Conservation (phyloP, 2,329 filamentous ascomycete genomes). For the Leptographium galeiforme region DNA sequence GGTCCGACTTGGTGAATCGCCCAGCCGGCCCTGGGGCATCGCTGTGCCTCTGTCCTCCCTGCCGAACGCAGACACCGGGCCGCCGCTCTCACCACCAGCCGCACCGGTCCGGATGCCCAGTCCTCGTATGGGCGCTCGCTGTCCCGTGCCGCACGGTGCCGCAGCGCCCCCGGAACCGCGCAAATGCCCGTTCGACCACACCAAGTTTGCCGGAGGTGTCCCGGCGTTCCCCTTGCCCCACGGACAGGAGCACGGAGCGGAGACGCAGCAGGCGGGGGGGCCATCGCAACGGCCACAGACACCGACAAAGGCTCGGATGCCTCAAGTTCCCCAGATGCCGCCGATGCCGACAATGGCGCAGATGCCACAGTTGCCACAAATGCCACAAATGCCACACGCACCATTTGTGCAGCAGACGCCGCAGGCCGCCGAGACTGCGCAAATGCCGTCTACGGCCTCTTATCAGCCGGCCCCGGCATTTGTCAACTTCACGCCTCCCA, state of each 20-base stretch:
- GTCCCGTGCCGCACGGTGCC: neutral
- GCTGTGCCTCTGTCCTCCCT: constrained; percentile 46
- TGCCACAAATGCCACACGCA: constrained; percentile 4
- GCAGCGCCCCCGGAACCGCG: constrained; percentile 7
- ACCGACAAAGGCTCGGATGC: neutral
- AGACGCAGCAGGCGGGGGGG: neutral
- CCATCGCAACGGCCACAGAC: neutral
- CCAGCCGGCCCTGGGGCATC: constrained; percentile 87
- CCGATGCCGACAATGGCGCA: neutral
- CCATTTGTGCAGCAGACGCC: constrained; percentile 10
- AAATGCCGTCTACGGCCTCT: constrained; percentile 3
- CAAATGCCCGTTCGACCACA: constrained; percentile 43
- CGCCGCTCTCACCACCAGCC: constrained; percentile 42
- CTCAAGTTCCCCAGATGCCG: neutral
- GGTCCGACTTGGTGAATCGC: constrained; percentile 84
- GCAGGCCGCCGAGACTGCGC: neutral
- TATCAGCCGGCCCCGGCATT: constrained; percentile 28
- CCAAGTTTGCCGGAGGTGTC: constrained; percentile 13
- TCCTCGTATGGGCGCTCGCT: constrained; percentile 12
- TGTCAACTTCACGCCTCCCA: constrained; percentile 23
- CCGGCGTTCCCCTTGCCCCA: neutral
- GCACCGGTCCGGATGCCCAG: constrained; percentile 40
- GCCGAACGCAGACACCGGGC: constrained; percentile 19
- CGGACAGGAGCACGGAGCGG: neutral
- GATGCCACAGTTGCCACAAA: neutral